A percentile compares a stretch with the other conserved stretches of the same genome.
Evolutionary conservation across 2,329 filamentous ascomycete genomes (phyloP).

Genomic region (Scedosporium dehoogii): DNA sequence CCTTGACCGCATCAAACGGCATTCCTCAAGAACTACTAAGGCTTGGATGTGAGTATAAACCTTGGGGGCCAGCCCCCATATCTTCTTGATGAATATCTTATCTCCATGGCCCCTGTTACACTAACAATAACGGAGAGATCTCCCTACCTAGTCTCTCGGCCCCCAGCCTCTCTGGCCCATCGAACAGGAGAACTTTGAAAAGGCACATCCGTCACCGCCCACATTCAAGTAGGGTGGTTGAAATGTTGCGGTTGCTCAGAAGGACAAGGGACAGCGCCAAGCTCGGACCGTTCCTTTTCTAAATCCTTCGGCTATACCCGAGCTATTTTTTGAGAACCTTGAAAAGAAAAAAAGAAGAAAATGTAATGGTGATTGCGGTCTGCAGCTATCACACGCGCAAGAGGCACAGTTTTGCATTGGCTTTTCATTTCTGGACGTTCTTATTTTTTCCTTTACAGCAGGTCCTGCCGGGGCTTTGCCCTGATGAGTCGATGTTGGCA

Average conservation of each 20-base stretch:
- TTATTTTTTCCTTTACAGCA: neutral
- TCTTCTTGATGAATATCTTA: neutral
- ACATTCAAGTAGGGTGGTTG: neutral
- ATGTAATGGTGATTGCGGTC: neutral
- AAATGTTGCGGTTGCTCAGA: neutral
- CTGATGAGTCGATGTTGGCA: neutral
- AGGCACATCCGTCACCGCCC: neutral
- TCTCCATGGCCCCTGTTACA: neutral
- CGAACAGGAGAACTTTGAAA: neutral
- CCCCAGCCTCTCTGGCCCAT: neutral
- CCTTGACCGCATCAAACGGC: neutral
- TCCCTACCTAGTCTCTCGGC: neutral
- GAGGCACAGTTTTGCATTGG: neutral
- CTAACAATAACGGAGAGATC: neutral
- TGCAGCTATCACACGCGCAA: neutral
- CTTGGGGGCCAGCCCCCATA: neutral
- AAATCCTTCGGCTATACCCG: neutral
- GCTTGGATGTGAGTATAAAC: neutral
- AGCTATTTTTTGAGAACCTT: neutral
- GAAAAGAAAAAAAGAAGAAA: neutral
- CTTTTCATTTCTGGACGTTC: neutral
- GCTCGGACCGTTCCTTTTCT: neutral
- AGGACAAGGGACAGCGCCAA: neutral
- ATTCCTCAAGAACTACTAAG: neutral
- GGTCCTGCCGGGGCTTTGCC: neutral